Evolutionary conservation across 371 early-diverging fungal genomes (phyloP), one percentile per base, ranked within the genome.

Genomic region (Mucor saturninus): DNA sequence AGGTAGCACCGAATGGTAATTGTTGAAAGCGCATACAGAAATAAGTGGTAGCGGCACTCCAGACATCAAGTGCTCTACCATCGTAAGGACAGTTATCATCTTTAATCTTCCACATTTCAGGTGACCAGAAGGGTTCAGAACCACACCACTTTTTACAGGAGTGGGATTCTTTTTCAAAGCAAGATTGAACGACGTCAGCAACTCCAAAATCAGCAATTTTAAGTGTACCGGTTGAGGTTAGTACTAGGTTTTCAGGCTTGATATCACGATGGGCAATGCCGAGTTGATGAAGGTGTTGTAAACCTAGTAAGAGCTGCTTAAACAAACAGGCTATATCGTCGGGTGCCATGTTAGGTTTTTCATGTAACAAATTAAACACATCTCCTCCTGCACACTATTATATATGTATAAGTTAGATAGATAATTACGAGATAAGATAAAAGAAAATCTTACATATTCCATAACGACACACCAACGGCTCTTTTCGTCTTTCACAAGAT

Each of bases 191-290:
- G 2, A 97, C 95, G 42, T 93, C 93, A 5, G 97, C 92, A 6
- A 95, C 95, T 28, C 98, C 97, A 87, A 98, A 99, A 79, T 99
- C 98, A 21, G 97, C 95, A 70, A 98, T 96, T 77, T 99, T 98
- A 42, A 99, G 70, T n/a, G 87, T 89, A 50, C 91, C 88, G 14
- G 83, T 80, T 4, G 76, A 76, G 51, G 95, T 95, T 59, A 99
- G 66, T 4, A 99, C 78, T 54, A 99, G 76, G 80, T 99, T 99
- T 77, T 99, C 94, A 21, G 93, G 91, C 66, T 93, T 93, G 67
- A 93, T 86, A 62, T 94, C 93, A 45, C 99, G 88, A 65, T 89
- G 89, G 37, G 85, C 87, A 59, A 93, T 97, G 35, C 99, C 99
- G 52, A 92, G 81, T 10, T 92, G 79, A 80, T 99, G 99, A 67